phyloP scores from a whole-genome alignment of 2,329 filamentous ascomycete species.

The Colletotrichum orchidophilum region DNA sequence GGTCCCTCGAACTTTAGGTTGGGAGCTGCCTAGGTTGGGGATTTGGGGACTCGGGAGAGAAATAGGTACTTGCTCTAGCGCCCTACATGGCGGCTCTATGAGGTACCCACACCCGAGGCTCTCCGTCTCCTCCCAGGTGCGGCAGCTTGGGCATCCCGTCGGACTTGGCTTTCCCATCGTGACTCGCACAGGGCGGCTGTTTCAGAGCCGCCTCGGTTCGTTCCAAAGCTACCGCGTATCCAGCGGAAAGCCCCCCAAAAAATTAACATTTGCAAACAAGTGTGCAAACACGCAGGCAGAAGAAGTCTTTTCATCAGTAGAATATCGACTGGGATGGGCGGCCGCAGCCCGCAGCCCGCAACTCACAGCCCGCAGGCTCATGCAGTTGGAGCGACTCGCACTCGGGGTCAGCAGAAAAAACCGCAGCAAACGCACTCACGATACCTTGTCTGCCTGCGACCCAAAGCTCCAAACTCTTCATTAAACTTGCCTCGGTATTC shows the following conservation, averaged over 20 bases:
- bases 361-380: neutral
- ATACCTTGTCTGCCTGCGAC: neutral
- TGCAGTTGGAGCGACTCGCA: neutral
- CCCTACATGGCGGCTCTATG: conserved; percentile 25
- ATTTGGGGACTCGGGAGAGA: neutral
- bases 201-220: conserved; percentile 26
- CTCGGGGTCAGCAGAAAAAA: neutral
- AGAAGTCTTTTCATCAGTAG: neutral
- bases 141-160: neutral
- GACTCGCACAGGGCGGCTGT: conserved; percentile 23
- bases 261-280: neutral
- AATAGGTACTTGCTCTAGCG: neutral
- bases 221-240: conserved; percentile 14
- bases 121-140: neutral
- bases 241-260: neutral
- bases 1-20: neutral
- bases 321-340: neutral
- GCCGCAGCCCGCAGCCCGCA: neutral
- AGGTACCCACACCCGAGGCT: conserved; percentile 2
- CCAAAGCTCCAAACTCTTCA: conserved; percentile 11
- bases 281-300: neutral
- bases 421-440: neutral
- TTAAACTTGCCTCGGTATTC: neutral
- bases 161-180: conserved; percentile 1
- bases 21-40: neutral